phyloP scores from a whole-genome alignment of 495 filamentous ascomycete genomes.

The Aspergillus coremiiformis region DNA sequence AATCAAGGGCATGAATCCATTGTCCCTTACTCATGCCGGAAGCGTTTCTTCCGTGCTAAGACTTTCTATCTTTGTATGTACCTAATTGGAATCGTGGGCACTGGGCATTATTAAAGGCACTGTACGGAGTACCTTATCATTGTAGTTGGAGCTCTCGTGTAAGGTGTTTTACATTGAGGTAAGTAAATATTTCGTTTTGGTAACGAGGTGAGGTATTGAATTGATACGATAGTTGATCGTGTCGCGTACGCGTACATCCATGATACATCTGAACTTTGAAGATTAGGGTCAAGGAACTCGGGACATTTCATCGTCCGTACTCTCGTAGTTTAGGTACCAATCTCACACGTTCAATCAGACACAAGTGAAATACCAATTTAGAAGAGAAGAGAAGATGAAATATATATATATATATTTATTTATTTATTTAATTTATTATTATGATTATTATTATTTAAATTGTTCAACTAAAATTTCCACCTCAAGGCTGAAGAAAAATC shows the following conservation, averaged over 20 bases:
- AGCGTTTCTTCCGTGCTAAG: too few relatives aligned
- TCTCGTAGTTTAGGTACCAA: background rate
- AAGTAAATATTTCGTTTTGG: background rate
- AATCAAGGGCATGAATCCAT: background rate
- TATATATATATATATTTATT: background rate
- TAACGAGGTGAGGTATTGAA: background rate
- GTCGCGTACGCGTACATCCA: constrained; percentile 15
- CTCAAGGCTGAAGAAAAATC: constrained; percentile 2
- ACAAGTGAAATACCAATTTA: background rate
- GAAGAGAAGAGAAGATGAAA: background rate
- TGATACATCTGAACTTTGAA: too few relatives aligned
- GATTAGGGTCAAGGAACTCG: background rate
- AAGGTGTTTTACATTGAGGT: background rate
- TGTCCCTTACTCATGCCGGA: constrained; percentile 9
- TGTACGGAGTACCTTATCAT: too few relatives aligned
- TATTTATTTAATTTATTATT: background rate
- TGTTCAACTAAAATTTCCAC: background rate
- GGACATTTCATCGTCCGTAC: too few relatives aligned
- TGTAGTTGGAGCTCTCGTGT: background rate
- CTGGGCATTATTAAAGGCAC: too few relatives aligned
- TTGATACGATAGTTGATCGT: background rate
- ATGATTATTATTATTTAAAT: background rate
- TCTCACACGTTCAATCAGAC: background rate
- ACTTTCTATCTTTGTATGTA: too few relatives aligned
- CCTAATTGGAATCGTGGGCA: too few relatives aligned